Percentiles rank a stretch among this genome's conserved stretches.
These are phyloP conservation scores for Glycine tomentella DNA, from an alignment of 306 rosid species.

Conservation along the genomic window DNA sequence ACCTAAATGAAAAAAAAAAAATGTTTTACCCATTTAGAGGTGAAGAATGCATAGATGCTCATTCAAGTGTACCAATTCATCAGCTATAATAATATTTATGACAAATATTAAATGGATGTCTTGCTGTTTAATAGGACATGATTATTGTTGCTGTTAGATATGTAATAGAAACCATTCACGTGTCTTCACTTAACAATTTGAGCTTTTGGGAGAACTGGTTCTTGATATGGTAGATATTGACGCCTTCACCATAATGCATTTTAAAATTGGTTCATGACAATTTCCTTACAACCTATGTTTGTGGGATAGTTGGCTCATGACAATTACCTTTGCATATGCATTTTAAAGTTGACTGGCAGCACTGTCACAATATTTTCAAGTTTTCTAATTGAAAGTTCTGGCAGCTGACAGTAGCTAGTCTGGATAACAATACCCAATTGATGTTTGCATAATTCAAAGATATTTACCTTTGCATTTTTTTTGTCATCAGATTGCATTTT, in stretches of 20 bases:
- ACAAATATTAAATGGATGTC: not conserved
- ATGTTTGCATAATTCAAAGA: constrained; percentile 1
- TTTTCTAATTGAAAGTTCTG: not conserved
- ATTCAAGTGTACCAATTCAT: not conserved
- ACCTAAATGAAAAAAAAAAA: not conserved
- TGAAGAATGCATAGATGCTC: not conserved
- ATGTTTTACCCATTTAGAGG: not conserved
- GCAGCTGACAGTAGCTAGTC: not conserved
- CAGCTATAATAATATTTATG: not conserved
- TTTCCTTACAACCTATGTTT: not conserved
- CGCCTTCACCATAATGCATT: constrained; percentile 23
- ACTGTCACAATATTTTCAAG: not conserved
- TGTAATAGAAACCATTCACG: not conserved
- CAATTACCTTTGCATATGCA: not conserved
- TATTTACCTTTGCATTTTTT: not conserved
- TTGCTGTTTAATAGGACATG: not conserved
- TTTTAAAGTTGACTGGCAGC: constrained; percentile 9
- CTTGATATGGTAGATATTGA: not conserved
- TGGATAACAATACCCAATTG: not conserved
- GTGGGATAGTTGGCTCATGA: not conserved
- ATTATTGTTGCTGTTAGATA: not conserved
- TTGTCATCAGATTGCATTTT: constrained; percentile 19
- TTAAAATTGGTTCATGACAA: not conserved
- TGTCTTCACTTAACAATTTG: not conserved
- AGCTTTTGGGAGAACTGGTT: not conserved